Base-by-base conservation (phyloP, 2,329 filamentous ascomycete genomes). In the Colletotrichum sp. region DNA sequence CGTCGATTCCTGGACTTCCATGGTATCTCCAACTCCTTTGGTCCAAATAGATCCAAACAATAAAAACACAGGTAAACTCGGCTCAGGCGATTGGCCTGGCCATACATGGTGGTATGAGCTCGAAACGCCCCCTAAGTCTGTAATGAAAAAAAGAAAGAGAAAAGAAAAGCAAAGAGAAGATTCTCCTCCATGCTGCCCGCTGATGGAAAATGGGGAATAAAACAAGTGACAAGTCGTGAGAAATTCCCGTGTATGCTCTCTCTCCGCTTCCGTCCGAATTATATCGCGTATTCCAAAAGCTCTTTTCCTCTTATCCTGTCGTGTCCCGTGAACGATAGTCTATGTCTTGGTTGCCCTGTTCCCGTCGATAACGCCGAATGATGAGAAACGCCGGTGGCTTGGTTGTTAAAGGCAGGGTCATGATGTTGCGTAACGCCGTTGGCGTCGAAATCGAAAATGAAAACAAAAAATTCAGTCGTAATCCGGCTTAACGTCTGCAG, bases 291-390 rank as follows among this genome's bases (percentile, higher is more conserved):
- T 59, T 68, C 59, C 44, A 32, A 39, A 64, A 49, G 34, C 36
- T 39, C 30, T 26, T 71, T 77, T 75, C 39, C 66, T 57, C 39
- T 44, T 60, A 24, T 65, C 59, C 57, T 65, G 59, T 74, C 71
- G 57, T 77, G 59, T 75, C 74, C 74, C 71, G 36, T 77, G 71
- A 75, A 60, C 74, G 71, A 75, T 66, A 66, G 59, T 77, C 74
- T 77, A 77, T 77, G 60, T 77, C 60, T 77, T 64, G 60, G 60
- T 75, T 24, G 59, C 36, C 71, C 65, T 59, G 26, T 84, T 81
- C 66, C 81, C 81, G 63, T 72, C 63, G 32, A 76, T 72, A 76
- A 76, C 70, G 69, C 73, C 69, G 44, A 73, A 49, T 52, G 39
- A 76, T 76, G 73, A 73, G 39, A 44, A 76, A 72, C 57, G 32